Base-by-base conservation (phyloP, 2,329 filamentous ascomycete species). In the Scopulariopsis brevicaulis region DNA sequence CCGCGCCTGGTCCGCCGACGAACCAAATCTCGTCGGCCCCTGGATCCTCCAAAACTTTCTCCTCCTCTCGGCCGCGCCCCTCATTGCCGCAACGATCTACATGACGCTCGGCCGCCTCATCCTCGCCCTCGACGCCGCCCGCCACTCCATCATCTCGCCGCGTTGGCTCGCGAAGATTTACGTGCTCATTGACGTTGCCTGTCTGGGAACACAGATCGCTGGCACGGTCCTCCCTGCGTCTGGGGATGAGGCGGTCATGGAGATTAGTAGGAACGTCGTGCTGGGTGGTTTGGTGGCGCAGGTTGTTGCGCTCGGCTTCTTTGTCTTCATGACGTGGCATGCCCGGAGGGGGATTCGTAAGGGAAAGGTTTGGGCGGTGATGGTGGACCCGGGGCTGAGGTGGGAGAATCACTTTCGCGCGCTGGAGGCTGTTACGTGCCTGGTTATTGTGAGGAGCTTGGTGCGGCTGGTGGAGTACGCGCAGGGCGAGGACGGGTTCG, bases 291-390 rank as follows among this genome's bases (percentile, higher is more conserved):
- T 85, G 1, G 66, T 77, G 11, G 67, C 83, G 4, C 82, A 85
- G 63, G 71, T 84, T n/a, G 48, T 79, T 18, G 75, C 79, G 59
- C 82, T 84, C 56, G 70, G 71, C 1, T 69, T 82, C 56, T 84
- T 85, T 63, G 68, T 82, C 46, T 54, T 76, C 1, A 71, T 75
- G 0, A 73, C 77, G 0, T 63, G 73, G 3, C 62, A 76, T 0
- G 82, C 81, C 64, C 75, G 82, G 59, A 54, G 62, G 1, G 63
- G 67, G 14, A 65, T 69, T 58, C 59, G 54, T n/a, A 54, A 54
- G 20, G 57, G 59, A 11, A 65, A 63, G 0, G 65, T 61, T 0
- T 55, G 56, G 14, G 60, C 59, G 28, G 64, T 64, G 0, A 58
- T 59, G 11, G 63, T 63, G 18, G 54, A 37, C n/a, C 32, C 65